phyloP scores from a whole-genome alignment of 1,139 yeast genomes.

The Blastobotrys apis region DNA sequence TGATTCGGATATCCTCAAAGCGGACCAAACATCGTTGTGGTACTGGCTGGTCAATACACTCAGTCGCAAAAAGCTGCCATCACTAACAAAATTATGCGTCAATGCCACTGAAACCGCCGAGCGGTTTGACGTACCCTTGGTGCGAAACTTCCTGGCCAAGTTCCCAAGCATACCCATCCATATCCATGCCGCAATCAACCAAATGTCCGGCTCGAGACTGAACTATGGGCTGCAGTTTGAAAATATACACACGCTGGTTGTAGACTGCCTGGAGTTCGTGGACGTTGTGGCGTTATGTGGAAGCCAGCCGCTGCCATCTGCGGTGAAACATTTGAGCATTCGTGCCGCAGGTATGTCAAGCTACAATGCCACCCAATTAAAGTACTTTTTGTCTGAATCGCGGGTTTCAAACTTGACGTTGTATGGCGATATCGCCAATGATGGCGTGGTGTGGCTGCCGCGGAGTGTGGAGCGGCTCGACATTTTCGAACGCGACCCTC shows the following conservation, averaged over 20 bases:
- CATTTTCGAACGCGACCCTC: background rate
- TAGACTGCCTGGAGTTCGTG: constrained; percentile 1
- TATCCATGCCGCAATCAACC: background rate
- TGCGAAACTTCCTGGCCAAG: constrained; percentile 5
- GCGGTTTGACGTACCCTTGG: constrained; percentile 3
- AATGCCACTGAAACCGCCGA: constrained; percentile 1
- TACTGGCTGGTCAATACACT: constrained; percentile 4
- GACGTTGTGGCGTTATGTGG: constrained; percentile 7
- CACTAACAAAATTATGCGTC: background rate
- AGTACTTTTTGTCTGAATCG: constrained; percentile 1
- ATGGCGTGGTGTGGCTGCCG: constrained; percentile 8
- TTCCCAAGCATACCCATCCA: background rate
- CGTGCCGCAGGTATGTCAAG: background rate
- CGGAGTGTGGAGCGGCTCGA: constrained; percentile 4
- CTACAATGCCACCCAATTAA: background rate
- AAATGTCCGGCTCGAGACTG: background rate
- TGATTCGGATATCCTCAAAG: background rate
- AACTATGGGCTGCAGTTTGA: constrained; percentile 5
- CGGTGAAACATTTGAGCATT: constrained; percentile 1
- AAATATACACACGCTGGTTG: background rate
- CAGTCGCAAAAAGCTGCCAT: background rate
- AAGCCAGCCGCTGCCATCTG: background rate
- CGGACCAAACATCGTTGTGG: constrained; percentile 4
- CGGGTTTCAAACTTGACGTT: background rate
- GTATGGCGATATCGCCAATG: constrained; percentile 3